Percentiles rank a stretch among this genome's conserved stretches.
Evolutionary conservation across 495 filamentous ascomycete species (phyloP).

Genomic region (Sordaria brevicollis): DNA sequence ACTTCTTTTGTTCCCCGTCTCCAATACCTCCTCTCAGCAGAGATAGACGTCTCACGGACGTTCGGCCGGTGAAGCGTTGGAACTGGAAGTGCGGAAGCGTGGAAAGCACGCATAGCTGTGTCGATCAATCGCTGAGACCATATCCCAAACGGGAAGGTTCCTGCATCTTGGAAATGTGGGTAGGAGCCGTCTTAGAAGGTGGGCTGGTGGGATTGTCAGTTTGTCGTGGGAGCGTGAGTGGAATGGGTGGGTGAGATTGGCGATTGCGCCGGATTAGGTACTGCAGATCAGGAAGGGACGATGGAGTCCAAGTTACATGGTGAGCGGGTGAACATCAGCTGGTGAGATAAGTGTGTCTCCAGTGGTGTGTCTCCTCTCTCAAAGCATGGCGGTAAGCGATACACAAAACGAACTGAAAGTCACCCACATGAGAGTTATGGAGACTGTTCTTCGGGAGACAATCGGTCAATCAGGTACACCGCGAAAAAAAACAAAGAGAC

Average conservation of each 20-base stretch:
- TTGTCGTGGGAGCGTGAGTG: not conserved
- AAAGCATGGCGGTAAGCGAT: not conserved
- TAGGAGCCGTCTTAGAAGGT: not conserved
- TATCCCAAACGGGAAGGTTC: not conserved
- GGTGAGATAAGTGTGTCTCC: not conserved
- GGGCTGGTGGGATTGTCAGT: not conserved
- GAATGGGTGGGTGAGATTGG: not conserved
- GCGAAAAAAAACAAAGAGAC: not conserved
- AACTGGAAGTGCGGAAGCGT: not conserved
- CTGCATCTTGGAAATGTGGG: not conserved
- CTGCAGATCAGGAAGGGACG: not conserved
- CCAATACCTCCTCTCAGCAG: not conserved
- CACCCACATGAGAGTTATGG: not conserved
- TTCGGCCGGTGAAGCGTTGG: not conserved
- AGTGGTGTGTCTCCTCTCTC: not conserved
- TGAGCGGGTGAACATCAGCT: too few relatives aligned
- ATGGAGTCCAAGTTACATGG: not conserved
- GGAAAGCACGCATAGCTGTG: too few relatives aligned
- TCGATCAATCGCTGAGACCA: not conserved
- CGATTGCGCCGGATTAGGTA: not conserved
- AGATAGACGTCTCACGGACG: not conserved
- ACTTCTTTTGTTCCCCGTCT: not conserved
- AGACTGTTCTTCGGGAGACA: too few relatives aligned
- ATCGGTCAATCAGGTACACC: not conserved
- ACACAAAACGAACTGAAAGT: too few relatives aligned